Evolutionary conservation across 2,329 filamentous ascomycete species (phyloP).

Genomic region (Pseudogymnoascus sp.): DNA sequence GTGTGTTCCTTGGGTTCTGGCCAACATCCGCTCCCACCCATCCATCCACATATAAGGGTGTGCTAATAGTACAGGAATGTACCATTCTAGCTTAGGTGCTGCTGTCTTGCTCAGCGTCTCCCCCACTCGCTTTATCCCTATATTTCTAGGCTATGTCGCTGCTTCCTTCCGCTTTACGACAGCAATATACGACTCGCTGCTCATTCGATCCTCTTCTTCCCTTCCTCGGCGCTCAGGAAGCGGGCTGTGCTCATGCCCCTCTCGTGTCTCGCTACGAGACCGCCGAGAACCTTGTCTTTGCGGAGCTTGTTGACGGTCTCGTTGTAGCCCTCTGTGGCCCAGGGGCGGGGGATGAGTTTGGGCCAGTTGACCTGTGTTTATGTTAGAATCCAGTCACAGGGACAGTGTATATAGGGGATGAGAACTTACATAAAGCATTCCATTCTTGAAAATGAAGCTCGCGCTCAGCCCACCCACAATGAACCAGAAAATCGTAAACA

Average conservation of each 20-base stretch:
- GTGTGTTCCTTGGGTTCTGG: not conserved
- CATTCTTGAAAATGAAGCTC: constrained; percentile 72
- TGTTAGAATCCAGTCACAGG: constrained; percentile 12
- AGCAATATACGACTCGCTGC: not conserved
- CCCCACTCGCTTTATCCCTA: not conserved
- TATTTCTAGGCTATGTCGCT: not conserved
- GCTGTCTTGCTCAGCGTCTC: not conserved
- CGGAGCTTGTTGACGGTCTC: constrained; percentile 76
- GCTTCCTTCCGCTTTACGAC: not conserved
- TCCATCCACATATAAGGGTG: not conserved
- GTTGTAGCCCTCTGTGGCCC: constrained; percentile 78
- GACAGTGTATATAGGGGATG: not conserved
- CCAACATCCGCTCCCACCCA: not conserved
- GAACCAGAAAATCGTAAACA: constrained; percentile 76
- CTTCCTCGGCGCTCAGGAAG: constrained; percentile 83
- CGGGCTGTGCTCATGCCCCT: constrained; percentile 74
- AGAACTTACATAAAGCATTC: constrained; percentile 82
- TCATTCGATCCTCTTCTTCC: constrained; percentile 93
- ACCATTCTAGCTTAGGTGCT: not conserved
- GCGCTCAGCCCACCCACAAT: constrained; percentile 60
- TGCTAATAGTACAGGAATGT: not conserved
- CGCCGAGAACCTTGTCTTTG: constrained; percentile 73
- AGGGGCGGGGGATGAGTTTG: constrained; percentile 82
- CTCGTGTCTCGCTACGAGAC: constrained; percentile 66
- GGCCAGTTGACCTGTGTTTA: constrained; percentile 83